These are phyloP conservation scores for Calonectria multiphialidica DNA, from an alignment of 2,329 filamentous ascomycete genomes.

Conservation along the genomic window DNA sequence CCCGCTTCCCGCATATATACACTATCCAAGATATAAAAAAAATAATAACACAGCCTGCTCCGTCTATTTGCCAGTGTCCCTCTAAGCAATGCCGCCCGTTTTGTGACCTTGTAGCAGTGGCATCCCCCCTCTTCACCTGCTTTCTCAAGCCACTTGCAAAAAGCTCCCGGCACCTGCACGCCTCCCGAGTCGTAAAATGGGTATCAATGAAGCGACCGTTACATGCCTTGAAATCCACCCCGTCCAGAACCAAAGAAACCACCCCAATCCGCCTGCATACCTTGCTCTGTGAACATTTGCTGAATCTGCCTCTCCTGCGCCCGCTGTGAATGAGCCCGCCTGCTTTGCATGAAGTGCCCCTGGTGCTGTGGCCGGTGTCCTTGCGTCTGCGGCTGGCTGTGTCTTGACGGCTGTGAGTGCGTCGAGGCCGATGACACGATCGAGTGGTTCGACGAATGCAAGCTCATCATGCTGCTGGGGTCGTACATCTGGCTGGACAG, in stretches of 20 bases:
- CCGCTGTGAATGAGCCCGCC: conserved; percentile 42
- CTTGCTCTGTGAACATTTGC: conserved; percentile 62
- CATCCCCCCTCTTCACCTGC: conserved; percentile 10
- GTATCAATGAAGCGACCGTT: conserved; percentile 53
- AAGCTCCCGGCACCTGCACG: conserved; percentile 42
- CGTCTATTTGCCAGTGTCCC: conserved; percentile 28
- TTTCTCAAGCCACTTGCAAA: conserved; percentile 26
- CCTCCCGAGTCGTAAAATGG: conserved; percentile 49
- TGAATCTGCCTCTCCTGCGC: conserved; percentile 59
- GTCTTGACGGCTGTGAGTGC: conserved; percentile 21
- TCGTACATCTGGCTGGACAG: conserved; percentile 59
- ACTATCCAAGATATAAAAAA: conserved; percentile 14
- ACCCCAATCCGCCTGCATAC: conserved; percentile 60
- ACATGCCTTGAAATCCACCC: conserved; percentile 58
- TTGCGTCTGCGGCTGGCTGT: conserved; percentile 39
- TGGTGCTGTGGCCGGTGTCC: conserved; percentile 42
- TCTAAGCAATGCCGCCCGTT: conserved; percentile 28
- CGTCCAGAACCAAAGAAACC: conserved; percentile 59
- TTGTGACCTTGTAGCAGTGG: conserved; percentile 22
- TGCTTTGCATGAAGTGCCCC: conserved; percentile 37
- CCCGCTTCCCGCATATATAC: conserved; percentile 24
- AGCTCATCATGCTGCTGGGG: conserved; percentile 55
- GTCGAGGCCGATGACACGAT: conserved; percentile 25
- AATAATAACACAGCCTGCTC: conserved; percentile 22
- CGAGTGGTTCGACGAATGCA: conserved; percentile 47